phyloP scores from a whole-genome alignment of 352 stramenopile genomes.

The Phytophthora boehmeriae region DNA sequence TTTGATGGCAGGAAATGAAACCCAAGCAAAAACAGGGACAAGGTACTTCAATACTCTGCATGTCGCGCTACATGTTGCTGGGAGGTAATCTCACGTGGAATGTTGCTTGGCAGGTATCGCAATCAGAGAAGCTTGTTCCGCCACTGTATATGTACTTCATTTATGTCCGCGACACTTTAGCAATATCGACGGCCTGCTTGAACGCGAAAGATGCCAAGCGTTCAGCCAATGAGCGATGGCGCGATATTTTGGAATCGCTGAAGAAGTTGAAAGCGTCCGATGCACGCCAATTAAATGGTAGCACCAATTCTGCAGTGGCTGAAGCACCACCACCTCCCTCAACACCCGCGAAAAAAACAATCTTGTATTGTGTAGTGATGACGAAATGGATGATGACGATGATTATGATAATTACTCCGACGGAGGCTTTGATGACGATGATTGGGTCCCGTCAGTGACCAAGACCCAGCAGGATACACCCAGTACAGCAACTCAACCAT shows the following conservation, averaged over 20 bases:
- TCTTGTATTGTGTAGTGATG: slow-evolving; percentile 67
- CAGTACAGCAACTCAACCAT: slow-evolving; percentile 10
- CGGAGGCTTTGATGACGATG: slow-evolving; percentile 33
- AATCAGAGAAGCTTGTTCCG: slow-evolving; percentile 43
- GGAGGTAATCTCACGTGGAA: background rate
- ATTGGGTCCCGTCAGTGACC: slow-evolving; percentile 37
- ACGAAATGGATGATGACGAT: slow-evolving; percentile 62
- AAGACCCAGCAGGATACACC: slow-evolving; percentile 24
- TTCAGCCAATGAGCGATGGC: slow-evolving; percentile 72
- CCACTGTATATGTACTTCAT: slow-evolving; percentile 64
- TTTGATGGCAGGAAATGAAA: slow-evolving; percentile 77
- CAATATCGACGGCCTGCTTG: slow-evolving; percentile 61
- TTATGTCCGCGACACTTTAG: slow-evolving; percentile 43
- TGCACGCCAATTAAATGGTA: slow-evolving; percentile 15
- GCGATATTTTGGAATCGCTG: slow-evolving; percentile 62
- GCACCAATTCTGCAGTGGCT: slow-evolving; percentile 3
- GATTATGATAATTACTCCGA: slow-evolving; percentile 57
- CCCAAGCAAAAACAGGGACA: slow-evolving; percentile 46
- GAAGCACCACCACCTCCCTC: slow-evolving; percentile 3
- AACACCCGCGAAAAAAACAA: slow-evolving; percentile 36
- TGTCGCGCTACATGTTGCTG: background rate
- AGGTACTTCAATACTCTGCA: slow-evolving; percentile 20
- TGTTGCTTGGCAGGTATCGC: slow-evolving; percentile 23
- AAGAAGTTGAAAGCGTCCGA: slow-evolving; percentile 24
- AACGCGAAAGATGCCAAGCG: slow-evolving; percentile 80